A percentile compares a stretch with the other conserved stretches of the same genome.
phyloP scores from a whole-genome alignment of 2,329 filamentous ascomycete species.

The Colletotrichum tofieldiae region DNA sequence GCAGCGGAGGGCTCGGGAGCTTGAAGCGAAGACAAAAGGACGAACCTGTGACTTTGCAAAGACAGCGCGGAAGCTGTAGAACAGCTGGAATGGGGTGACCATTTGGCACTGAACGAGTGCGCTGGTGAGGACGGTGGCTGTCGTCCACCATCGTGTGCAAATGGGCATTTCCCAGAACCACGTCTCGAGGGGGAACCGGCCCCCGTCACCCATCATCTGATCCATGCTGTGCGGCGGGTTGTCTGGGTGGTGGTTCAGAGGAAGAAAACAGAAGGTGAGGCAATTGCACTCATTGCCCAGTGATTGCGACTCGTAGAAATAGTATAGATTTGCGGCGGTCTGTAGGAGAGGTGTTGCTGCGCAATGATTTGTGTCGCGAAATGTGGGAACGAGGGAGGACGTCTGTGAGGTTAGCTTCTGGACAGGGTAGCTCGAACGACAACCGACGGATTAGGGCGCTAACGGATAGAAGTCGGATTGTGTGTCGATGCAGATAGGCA shows the following conservation, averaged over 20 bases:
- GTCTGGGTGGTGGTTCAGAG: conserved; percentile 18
- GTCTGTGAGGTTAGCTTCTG: neutral
- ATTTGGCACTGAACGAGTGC: conserved; percentile 94
- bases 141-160: conserved; percentile 97
- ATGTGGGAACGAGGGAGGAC: neutral
- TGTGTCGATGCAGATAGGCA: neutral
- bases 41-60: conserved; percentile 92
- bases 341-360: neutral
- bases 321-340: neutral
- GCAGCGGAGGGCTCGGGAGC: conserved; percentile 18
- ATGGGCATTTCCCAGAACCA: conserved; percentile 99
- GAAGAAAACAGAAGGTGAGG: neutral
- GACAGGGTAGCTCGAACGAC: neutral
- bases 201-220: conserved; percentile 72
- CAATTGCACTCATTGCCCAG: conserved; percentile 24
- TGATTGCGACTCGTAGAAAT: neutral
- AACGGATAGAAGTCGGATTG: neutral
- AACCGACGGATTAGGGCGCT: neutral
- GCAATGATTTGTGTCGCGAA: neutral
- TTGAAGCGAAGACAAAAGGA: conserved; percentile 20
- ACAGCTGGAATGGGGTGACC: conserved; percentile 93
- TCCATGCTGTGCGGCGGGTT: conserved; percentile 60
- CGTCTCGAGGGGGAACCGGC: conserved; percentile 86
- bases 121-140: conserved; percentile 89
- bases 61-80: conserved; percentile 95